Evolutionary conservation across 1,284 basidiomycete genomes (phyloP).

Genomic region (Vanrija sp.): DNA sequence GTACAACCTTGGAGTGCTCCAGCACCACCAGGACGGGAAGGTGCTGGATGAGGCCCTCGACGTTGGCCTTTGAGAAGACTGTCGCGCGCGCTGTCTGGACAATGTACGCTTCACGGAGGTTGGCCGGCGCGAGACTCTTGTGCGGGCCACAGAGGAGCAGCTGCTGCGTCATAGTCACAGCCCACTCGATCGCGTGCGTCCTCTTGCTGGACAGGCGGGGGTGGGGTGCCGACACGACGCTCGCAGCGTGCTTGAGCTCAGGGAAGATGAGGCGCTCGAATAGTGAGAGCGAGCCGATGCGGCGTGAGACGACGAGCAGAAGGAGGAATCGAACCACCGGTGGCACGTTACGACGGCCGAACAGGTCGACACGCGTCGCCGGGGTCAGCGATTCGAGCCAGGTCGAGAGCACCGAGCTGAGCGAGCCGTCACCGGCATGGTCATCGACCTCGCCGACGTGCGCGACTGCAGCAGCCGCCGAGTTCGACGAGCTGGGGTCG

Average conservation of each 20-base stretch:
- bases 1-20: conserved; percentile 20
- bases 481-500: conserved; percentile 7
- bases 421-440: conserved; percentile 11
- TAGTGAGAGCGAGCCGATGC: conserved; percentile 24
- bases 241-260: conserved; percentile 33
- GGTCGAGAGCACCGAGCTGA: conserved; percentile 19
- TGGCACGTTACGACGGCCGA: conserved; percentile 18
- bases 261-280: conserved; percentile 33
- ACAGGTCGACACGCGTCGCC: conserved; percentile 18
- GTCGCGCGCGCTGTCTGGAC: conserved; percentile 34
- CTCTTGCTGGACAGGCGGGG: conserved; percentile 28
- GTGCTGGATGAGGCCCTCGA: conserved; percentile 35
- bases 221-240: conserved; percentile 18
- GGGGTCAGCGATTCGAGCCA: conserved; percentile 25
- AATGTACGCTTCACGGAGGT: conserved; percentile 33
- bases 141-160: conserved; percentile 33
- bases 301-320: conserved; percentile 27
- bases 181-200: conserved; percentile 25
- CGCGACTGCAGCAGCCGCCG: conserved; percentile 15
- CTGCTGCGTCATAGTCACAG: conserved; percentile 33
- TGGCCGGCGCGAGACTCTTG: conserved; percentile 30
- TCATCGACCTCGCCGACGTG: conserved; percentile 29
- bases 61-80: conserved; percentile 28
- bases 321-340: conserved; percentile 27
- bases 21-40: conserved; percentile 41